A percentile compares a stretch with the other conserved stretches of the same genome.
phyloP scores from a whole-genome alignment of 2,329 filamentous ascomycete species.

The Trichoderma sp. region DNA sequence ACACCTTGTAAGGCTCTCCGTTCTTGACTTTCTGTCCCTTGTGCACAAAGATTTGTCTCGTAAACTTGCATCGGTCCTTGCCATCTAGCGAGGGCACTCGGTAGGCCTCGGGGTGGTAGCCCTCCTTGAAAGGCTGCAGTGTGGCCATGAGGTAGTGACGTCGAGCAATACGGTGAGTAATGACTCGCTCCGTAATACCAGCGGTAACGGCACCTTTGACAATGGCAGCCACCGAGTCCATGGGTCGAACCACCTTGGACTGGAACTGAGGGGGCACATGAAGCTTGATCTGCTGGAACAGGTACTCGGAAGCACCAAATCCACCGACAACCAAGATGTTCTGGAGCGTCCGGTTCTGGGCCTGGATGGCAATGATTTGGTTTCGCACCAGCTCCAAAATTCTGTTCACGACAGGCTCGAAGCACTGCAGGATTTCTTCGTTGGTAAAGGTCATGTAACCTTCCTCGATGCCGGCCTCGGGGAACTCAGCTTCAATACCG shows the following conservation, averaged over 20 bases:
- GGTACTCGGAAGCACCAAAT: conserved; percentile 96
- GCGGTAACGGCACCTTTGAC: conserved; percentile 98
- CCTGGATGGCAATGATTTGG: conserved; percentile 98
- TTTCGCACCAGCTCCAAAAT: conserved; percentile 95
- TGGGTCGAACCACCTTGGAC: conserved; percentile 94
- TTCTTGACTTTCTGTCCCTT: conserved; percentile 99
- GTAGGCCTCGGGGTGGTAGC: conserved; percentile 97
- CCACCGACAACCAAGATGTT: conserved; percentile 97
- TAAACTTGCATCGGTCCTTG: conserved; percentile 98
- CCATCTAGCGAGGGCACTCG: conserved; percentile 94
- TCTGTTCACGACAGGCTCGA: conserved; percentile 95
- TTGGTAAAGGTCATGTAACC: conserved; percentile 99
- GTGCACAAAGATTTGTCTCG: conserved; percentile 95
- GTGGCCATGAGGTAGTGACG: conserved; percentile 99
- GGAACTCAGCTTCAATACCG: conserved; percentile 96
- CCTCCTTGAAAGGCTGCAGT: conserved; percentile 97
- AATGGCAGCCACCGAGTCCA: conserved; percentile 98
- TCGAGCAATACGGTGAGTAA: conserved; percentile 95
- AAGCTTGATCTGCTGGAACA: conserved; percentile 99
- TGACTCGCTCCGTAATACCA: conserved; percentile 93
- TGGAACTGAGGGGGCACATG: conserved; percentile 98
- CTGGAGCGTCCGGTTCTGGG: conserved; percentile 89
- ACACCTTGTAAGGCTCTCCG: conserved; percentile 97
- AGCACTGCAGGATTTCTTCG: conserved; percentile 98
- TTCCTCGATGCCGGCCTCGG: conserved; percentile 96